phyloP scores from a whole-genome alignment of 768 basidiomycete species.

The Suillus subluteus region DNA sequence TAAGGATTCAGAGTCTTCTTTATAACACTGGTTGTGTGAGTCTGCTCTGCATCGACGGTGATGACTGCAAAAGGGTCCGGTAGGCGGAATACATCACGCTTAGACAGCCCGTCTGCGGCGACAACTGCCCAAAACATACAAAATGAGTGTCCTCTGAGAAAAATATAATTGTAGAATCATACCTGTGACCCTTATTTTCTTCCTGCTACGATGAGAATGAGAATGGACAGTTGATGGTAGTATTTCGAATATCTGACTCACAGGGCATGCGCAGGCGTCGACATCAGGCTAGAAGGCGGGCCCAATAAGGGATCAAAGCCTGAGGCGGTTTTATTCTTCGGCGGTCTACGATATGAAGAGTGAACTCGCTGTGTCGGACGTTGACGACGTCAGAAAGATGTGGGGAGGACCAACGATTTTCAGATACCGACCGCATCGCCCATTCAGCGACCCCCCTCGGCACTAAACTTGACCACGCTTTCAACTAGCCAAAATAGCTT shows the following conservation, averaged over 20 bases:
- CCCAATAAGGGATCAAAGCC: conserved; percentile 7
- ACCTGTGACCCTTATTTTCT: conserved; percentile 85
- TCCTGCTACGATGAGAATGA: conserved; percentile 43
- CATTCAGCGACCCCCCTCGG: conserved; percentile 11
- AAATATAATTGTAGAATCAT: conserved; percentile 19
- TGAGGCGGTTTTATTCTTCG: background rate
- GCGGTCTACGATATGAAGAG: background rate
- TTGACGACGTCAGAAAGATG: conserved; percentile 23
- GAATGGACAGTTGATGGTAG: background rate
- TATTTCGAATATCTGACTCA: conserved; percentile 19
- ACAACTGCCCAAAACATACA: conserved; percentile 61
- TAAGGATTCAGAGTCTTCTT: conserved; percentile 95
- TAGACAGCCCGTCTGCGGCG: conserved; percentile 91
- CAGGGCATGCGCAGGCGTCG: conserved; percentile 29
- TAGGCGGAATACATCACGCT: conserved; percentile 94
- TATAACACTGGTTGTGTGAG: conserved; percentile 94
- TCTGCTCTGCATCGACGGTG: conserved; percentile 97
- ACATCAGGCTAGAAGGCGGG: conserved; percentile 25
- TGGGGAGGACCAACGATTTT: conserved; percentile 22
- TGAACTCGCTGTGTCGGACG: conserved; percentile 13
- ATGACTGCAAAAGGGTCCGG: conserved; percentile 99
- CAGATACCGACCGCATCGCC: conserved; percentile 32
- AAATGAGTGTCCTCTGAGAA: conserved; percentile 6
- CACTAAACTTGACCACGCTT: conserved; percentile 7
- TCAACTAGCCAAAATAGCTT: background rate